phyloP scores from a whole-genome alignment of 768 basidiomycete genomes.

The Mycena floridula region DNA sequence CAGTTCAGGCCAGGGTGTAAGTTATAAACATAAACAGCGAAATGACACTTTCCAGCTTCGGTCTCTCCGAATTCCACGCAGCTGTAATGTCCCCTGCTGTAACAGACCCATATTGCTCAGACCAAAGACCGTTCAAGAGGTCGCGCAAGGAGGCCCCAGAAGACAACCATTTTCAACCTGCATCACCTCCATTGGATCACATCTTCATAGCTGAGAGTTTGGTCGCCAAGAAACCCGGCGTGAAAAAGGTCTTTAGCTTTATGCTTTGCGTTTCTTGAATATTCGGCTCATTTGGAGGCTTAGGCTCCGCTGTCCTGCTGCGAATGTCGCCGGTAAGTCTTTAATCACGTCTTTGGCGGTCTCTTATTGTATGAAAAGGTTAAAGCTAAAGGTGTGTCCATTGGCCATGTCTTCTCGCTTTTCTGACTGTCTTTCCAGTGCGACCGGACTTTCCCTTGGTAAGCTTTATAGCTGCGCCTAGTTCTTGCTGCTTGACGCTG shows the following conservation, averaged over 20 bases:
- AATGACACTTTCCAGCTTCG: too few species aligned
- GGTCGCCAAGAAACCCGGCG: constrained; percentile 36
- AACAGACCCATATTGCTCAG: constrained; percentile 8
- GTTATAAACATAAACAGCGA: too few species aligned
- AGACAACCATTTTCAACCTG: constrained; percentile 19
- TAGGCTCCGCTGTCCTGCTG: constrained; percentile 55
- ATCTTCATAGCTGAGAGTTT: constrained; percentile 47
- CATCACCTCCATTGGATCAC: constrained; percentile 34
- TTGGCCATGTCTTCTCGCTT: neutral
- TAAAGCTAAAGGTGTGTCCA: constrained; percentile 49
- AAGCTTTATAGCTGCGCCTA: constrained; percentile 16
- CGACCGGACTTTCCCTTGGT: constrained; percentile 45
- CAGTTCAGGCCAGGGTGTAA: too few species aligned
- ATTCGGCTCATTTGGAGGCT: too few species aligned
- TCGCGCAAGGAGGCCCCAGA: constrained; percentile 29
- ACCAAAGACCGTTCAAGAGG: constrained; percentile 46
- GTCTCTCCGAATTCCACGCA: constrained; percentile 23
- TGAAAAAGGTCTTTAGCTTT: constrained; percentile 34
- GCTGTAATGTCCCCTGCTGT: constrained; percentile 13
- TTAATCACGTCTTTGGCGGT: neutral
- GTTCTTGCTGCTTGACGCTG: constrained; percentile 1
- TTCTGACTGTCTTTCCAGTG: constrained; percentile 26
- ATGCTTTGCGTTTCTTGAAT: neutral
- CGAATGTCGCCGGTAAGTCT: constrained; percentile 50
- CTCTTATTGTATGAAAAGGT: constrained; percentile 16